A percentile compares a stretch with the other conserved stretches of the same genome.
phyloP scores from a whole-genome alignment of 2,329 filamentous ascomycete genomes.

The Plectosphaerella cucumerina region DNA sequence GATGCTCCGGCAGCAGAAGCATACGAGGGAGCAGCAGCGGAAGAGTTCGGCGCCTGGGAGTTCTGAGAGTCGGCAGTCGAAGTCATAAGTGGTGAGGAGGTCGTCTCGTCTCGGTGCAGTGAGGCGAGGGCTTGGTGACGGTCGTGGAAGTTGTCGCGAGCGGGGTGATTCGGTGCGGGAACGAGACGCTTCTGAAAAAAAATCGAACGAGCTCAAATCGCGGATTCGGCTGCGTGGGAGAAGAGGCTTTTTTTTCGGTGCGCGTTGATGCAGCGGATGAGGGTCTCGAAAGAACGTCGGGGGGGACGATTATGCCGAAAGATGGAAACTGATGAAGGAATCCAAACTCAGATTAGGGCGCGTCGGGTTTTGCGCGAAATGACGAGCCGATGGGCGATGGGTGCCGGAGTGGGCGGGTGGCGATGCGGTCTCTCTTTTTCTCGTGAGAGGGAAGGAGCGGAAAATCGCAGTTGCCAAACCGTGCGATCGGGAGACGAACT shows the following conservation, averaged over 20 bases:
- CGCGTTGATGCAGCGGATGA: not conserved
- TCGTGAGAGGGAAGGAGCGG: conserved; percentile 11
- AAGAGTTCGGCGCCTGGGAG: conserved; percentile 53
- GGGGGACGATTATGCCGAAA: not conserved
- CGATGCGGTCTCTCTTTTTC: conserved; percentile 4
- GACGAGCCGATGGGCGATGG: not conserved
- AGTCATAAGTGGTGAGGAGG: conserved; percentile 50
- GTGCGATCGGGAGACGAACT: conserved; percentile 1
- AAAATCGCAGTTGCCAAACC: conserved; percentile 12
- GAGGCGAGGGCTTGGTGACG: not conserved
- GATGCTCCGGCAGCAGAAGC: conserved; percentile 61
- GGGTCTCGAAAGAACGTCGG: conserved; percentile 11
- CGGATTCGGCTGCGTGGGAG: conserved; percentile 18
- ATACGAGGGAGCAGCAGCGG: conserved; percentile 58
- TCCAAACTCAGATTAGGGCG: conserved; percentile 5
- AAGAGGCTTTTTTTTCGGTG: not conserved
- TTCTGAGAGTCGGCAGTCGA: conserved; percentile 53
- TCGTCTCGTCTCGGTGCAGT: conserved; percentile 6
- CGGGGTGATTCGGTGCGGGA: too few relatives aligned
- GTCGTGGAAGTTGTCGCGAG: not conserved
- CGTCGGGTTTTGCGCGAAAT: not conserved
- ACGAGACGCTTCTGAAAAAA: not conserved
- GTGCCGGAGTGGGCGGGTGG: not conserved
- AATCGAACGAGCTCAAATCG: conserved; percentile 20
- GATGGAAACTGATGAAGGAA: conserved; percentile 2